phyloP scores from a whole-genome alignment of 345 rosid species.

The Syzygium oleosum region DNA sequence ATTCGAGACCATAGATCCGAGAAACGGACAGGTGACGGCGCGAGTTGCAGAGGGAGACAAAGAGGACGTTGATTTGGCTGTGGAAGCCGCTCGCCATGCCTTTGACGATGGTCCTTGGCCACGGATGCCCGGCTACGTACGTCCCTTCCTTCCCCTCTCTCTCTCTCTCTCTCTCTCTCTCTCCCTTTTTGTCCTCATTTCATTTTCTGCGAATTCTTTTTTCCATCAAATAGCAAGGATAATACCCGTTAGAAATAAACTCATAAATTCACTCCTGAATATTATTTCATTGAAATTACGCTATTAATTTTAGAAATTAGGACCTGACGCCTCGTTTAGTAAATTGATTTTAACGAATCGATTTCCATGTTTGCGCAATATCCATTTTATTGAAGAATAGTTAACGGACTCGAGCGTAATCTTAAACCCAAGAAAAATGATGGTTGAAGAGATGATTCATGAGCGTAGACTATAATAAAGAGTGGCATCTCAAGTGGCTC shows the following conservation, averaged over 20 bases:
- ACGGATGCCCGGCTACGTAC: slow-evolving; percentile 49
- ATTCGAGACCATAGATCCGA: slow-evolving; percentile 54
- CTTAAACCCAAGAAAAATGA: neutral
- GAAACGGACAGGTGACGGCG: slow-evolving; percentile 38
- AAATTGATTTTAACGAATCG: neutral
- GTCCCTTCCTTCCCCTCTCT: neutral
- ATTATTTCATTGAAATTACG: neutral
- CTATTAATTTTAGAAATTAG: neutral
- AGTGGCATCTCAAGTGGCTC: neutral
- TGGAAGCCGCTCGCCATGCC: slow-evolving; percentile 56
- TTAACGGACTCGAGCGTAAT: neutral
- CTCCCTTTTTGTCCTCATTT: neutral
- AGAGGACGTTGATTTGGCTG: slow-evolving; percentile 56
- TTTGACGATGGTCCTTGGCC: slow-evolving; percentile 70
- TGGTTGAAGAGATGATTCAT: neutral
- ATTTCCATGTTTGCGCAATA: neutral
- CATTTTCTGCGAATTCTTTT: neutral
- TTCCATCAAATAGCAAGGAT: neutral
- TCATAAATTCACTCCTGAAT: neutral
- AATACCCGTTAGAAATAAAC: neutral
- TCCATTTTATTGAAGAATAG: neutral
- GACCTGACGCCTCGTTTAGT: neutral
- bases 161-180: too few species aligned
- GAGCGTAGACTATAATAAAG: neutral
- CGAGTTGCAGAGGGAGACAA: slow-evolving; percentile 46